Conservation (phyloP, 129 eudicot genomes). For the Centrapalus pauciflorus region DNA sequence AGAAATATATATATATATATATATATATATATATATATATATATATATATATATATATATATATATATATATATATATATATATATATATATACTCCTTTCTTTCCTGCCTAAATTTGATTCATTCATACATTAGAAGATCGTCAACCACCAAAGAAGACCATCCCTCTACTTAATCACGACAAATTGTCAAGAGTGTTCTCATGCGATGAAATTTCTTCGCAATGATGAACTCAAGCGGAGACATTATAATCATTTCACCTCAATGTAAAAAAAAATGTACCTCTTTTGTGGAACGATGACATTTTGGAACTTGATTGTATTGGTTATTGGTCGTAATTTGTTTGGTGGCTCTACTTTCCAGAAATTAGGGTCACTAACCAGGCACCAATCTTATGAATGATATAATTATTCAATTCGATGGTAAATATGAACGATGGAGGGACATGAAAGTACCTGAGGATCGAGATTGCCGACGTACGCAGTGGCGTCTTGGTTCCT, state of each 20-base stretch:
- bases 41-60: too few species aligned
- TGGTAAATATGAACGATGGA: neutral
- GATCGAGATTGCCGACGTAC: conserved; percentile 93
- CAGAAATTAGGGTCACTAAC: neutral
- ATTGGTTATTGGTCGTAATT: neutral
- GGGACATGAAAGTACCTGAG: conserved; percentile 41
- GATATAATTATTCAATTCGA: neutral
- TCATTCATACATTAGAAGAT: neutral
- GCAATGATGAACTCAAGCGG: neutral
- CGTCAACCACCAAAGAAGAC: neutral
- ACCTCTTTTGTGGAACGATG: neutral
- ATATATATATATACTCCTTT: neutral
- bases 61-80: too few species aligned
- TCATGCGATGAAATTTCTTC: too few species aligned
- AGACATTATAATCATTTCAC: neutral
- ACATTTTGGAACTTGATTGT: neutral
- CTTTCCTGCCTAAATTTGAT: neutral
- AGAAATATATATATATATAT: too few species aligned
- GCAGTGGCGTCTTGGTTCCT: conserved; percentile 99
- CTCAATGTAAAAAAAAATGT: neutral
- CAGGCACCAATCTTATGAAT: neutral
- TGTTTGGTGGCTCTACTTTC: neutral
- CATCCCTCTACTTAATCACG: neutral
- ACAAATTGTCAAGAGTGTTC: neutral
- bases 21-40: too few species aligned